Evolutionary conservation across 169 alveolate genomes (phyloP).

Genomic region (Plasmodium knowlesi): DNA sequence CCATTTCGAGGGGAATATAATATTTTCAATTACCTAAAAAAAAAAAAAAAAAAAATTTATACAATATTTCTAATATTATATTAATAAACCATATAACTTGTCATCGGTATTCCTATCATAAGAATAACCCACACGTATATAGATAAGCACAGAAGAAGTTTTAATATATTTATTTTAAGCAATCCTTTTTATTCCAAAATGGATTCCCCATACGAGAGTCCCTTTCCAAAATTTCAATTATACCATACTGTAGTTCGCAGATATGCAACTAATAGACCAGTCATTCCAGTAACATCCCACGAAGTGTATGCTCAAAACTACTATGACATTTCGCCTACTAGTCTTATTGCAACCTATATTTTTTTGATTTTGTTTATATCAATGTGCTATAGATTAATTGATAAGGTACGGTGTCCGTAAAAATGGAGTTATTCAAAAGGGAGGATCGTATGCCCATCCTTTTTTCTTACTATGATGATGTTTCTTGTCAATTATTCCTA

Average conservation of each 20-base stretch:
- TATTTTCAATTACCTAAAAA: neutral
- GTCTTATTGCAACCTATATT: neutral
- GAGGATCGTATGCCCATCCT: neutral
- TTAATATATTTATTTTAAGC: neutral
- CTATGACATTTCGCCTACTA: neutral
- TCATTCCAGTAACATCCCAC: neutral
- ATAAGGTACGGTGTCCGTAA: neutral
- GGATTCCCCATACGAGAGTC: neutral
- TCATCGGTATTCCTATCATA: neutral
- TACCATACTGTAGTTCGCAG: neutral
- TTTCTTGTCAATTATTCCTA: neutral
- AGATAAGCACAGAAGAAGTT: neutral
- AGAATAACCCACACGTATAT: neutral
- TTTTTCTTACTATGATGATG: neutral
- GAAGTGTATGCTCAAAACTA: neutral
- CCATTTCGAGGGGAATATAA: neutral
- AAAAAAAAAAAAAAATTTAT: neutral
- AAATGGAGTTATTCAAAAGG: neutral
- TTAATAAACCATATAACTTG: neutral
- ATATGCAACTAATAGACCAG: neutral
- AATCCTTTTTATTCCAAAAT: neutral
- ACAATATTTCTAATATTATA: neutral
- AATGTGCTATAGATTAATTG: slow-evolving; percentile 22
- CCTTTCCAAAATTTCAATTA: neutral
- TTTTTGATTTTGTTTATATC: neutral